Percentiles rank a stretch among this genome's conserved stretches.
These are phyloP conservation scores for Paraphaeosphaeria sporulosa DNA, from an alignment of 2,329 filamentous ascomycete species.

Conservation along the genomic window DNA sequence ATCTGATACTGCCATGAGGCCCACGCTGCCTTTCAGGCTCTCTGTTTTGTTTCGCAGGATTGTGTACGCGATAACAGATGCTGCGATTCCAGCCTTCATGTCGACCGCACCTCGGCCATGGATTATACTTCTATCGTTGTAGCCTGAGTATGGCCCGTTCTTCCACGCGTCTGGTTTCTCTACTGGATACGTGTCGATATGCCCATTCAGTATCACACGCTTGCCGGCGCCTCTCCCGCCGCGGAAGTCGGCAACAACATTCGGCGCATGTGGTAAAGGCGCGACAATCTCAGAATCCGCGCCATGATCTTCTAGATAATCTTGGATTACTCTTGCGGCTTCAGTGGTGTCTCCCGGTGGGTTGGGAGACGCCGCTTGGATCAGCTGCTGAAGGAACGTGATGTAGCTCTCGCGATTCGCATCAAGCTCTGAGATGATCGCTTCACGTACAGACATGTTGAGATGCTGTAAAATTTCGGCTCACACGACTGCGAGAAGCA, in stretches of 20 bases:
- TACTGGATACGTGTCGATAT: conserved; percentile 54
- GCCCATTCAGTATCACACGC: conserved; percentile 52
- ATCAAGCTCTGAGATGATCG: conserved; percentile 34
- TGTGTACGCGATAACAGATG: conserved; percentile 50
- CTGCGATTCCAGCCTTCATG: conserved; percentile 55
- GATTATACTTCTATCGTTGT: conserved; percentile 42
- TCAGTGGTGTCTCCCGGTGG: conserved; percentile 49
- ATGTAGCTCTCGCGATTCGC: conserved; percentile 35
- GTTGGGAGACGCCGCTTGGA: conserved; percentile 48
- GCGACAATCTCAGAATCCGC: conserved; percentile 38
- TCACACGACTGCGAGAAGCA: not conserved
- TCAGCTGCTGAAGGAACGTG: conserved; percentile 42
- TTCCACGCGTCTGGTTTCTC: conserved; percentile 46
- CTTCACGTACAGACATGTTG: not conserved
- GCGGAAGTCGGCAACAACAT: conserved; percentile 45
- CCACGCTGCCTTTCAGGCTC: conserved; percentile 16
- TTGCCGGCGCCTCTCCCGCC: conserved; percentile 29
- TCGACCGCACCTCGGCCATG: conserved; percentile 52
- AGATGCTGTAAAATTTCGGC: not conserved
- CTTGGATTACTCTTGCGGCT: conserved; percentile 43
- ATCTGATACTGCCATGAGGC: conserved; percentile 48
- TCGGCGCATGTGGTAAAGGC: conserved; percentile 41
- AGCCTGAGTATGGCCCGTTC: conserved; percentile 48
- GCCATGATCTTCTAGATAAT: conserved; percentile 35
- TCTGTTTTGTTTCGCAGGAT: conserved; percentile 30